phyloP scores from a whole-genome alignment of 2,329 filamentous ascomycete genomes.

The Ophiostoma himal-ulmi region DNA sequence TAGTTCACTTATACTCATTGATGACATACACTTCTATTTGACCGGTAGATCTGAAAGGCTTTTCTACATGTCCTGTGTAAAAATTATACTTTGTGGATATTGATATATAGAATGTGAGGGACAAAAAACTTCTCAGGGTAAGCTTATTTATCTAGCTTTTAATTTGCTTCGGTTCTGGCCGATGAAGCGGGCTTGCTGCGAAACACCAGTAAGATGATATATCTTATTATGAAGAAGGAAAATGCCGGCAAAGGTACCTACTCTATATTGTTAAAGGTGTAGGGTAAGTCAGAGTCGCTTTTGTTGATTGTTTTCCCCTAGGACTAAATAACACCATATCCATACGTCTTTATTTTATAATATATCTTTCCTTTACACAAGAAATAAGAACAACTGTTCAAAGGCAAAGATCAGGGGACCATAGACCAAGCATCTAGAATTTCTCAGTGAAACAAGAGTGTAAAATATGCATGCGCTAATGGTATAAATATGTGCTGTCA shows the following conservation, averaged over 20 bases:
- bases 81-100: background rate
- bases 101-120: background rate
- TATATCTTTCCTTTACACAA: too few relatives aligned
- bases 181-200: background rate
- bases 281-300: too few relatives aligned
- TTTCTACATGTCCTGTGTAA: background rate
- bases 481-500: background rate
- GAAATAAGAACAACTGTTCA: too few relatives aligned
- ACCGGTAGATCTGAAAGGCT: background rate
- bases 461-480: background rate
- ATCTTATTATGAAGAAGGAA: background rate
- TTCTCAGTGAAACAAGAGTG: background rate
- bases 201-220: background rate
- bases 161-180: background rate
- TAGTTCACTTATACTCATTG: background rate
- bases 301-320: too few relatives aligned
- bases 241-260: too few relatives aligned
- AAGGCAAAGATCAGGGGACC: background rate
- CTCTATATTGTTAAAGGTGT: too few relatives aligned
- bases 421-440: background rate
- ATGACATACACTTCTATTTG: background rate
- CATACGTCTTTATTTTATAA: too few relatives aligned
- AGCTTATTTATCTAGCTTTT: background rate
- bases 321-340: too few relatives aligned
- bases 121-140: background rate